Evolutionary conservation across 116 monocot species (phyloP).

Genomic region (Papilionanthe hybrid): DNA sequence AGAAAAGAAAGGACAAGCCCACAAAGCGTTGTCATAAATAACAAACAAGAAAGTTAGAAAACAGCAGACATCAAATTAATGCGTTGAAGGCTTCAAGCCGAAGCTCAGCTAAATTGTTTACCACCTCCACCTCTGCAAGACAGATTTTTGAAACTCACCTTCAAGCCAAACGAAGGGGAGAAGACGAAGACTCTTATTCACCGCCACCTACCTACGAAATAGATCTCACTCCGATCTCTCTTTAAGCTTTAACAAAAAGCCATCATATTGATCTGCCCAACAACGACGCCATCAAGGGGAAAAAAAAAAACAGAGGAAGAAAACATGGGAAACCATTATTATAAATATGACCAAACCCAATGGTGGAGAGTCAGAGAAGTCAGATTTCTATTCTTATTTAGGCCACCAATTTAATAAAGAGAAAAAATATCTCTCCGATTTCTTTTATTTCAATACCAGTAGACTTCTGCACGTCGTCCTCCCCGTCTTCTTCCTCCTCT

Average conservation of each 20-base stretch:
- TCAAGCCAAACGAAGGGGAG: not conserved
- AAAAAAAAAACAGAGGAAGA: not conserved
- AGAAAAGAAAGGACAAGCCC: not conserved
- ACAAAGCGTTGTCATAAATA: not conserved
- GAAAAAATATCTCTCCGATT: not conserved
- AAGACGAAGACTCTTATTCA: not conserved
- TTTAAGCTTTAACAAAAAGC: not conserved
- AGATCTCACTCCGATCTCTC: not conserved
- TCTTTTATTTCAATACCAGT: not conserved
- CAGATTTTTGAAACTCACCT: not conserved
- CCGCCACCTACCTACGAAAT: not conserved
- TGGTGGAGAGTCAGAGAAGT: not conserved
- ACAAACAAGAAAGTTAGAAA: not conserved
- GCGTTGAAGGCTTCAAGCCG: not conserved
- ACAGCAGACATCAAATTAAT: too few species aligned
- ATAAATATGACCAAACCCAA: not conserved
- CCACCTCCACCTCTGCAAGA: not conserved
- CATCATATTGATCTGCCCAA: not conserved
- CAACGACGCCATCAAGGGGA: not conserved
- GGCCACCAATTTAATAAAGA: not conserved
- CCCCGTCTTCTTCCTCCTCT: not conserved
- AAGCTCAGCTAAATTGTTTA: too few species aligned
- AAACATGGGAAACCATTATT: conserved; percentile 6
- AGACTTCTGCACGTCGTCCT: too few species aligned
- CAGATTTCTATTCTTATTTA: not conserved